Base-by-base conservation (phyloP, 1,139 yeast species). In the Nakaseomyces nivariensis region DNA sequence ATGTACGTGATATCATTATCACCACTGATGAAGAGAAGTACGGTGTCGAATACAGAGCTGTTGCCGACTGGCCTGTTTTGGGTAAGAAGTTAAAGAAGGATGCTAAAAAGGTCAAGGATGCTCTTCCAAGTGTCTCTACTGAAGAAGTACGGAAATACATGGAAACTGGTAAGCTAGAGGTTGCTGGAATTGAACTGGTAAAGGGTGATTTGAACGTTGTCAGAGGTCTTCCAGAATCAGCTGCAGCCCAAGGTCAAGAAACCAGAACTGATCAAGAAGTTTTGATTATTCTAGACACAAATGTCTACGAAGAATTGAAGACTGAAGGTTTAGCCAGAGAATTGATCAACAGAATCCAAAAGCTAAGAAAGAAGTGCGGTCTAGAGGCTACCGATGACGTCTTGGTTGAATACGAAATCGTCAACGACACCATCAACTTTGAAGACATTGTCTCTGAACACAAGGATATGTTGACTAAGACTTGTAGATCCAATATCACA, bases 11-110 rank as follows among this genome's bases (percentile, higher is more conserved):
- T 60, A 70, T 94, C 52, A 73, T 88, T 60, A 83, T 94, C 61
- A 89, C 97, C 33, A 77, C 88, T 32, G 97, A 94, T 64, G 99
- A 94, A 73, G 83, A 77, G 60, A 82, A 84, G 64, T 90, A 89
- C 64, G 94, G 92, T 61, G 97, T 94, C 55, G 86, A 84, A 65
- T 92, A 90, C 74, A 80, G 79, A 54, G 97, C 92, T 46, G 95
- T 86, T 67, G 98, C 98, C 45, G 99, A 94, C 73, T 94, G 99
- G 99, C 95, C 97, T 49, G 88, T 89, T 17, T 78, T 94, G 59
- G 99, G 99, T 72, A 92, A 92, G 78, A 92, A 92, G 71, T 79
- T 94, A 69, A 90, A 90, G 79, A 82, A 82, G 67, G 97, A 90
- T 63, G 95, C 87, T 57, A 88, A 85, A 73, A 85, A 80, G 68